These are phyloP conservation scores for Pholiota conissans DNA, from an alignment of 768 basidiomycete genomes.

Conservation along the genomic window DNA sequence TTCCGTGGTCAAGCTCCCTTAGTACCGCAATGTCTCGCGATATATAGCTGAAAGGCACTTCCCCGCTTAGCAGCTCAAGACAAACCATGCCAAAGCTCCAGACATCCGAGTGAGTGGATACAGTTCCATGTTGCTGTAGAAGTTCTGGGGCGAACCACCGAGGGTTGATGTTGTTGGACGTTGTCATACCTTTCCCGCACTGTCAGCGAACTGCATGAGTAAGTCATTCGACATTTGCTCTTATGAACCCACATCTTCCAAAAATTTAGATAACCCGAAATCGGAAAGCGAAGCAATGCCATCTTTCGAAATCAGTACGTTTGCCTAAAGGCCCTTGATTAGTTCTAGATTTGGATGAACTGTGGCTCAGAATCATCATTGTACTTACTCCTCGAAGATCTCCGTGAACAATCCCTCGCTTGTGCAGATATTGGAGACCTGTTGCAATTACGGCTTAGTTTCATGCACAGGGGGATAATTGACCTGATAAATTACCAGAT, in stretches of 20 bases:
- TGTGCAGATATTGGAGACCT: conserved; percentile 43
- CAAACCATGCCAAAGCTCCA: conserved; percentile 53
- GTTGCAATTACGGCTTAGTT: neutral
- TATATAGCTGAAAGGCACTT: conserved; percentile 36
- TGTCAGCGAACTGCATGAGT: conserved; percentile 6
- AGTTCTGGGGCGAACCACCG: conserved; percentile 46
- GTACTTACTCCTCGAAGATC: conserved; percentile 40
- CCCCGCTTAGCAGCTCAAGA: conserved; percentile 45
- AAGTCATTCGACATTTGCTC: neutral
- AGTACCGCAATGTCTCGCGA: conserved; percentile 33
- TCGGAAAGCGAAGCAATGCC: conserved; percentile 42
- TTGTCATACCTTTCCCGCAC: conserved; percentile 28
- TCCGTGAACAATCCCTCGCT: conserved; percentile 37
- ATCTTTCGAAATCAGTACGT: conserved; percentile 40
- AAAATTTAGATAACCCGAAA: conserved; percentile 42
- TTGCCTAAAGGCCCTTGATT: conserved; percentile 33
- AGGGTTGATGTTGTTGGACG: conserved; percentile 27
- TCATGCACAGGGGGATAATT: neutral
- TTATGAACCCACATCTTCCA: conserved; percentile 32
- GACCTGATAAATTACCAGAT: conserved; percentile 27
- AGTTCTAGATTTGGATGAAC: neutral
- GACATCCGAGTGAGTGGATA: conserved; percentile 41
- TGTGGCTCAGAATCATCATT: too few species aligned
- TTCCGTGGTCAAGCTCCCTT: conserved; percentile 33
- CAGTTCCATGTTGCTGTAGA: conserved; percentile 25